Evolutionary conservation across 208 protist species (phyloP).

Genomic region (Trypanosoma rangeli): DNA sequence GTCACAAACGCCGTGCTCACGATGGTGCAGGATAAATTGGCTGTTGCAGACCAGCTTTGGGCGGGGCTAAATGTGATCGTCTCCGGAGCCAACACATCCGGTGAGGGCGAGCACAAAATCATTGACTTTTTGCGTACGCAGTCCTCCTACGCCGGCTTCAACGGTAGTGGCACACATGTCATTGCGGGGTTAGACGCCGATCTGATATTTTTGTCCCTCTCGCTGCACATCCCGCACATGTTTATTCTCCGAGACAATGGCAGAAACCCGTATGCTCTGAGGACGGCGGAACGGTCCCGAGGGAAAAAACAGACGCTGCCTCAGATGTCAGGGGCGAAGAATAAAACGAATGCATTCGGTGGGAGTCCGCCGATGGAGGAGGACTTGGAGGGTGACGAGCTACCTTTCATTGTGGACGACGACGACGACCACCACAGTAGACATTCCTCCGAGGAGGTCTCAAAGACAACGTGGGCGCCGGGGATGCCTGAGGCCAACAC

Average conservation of each 20-base stretch:
- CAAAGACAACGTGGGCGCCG: conserved; percentile 10
- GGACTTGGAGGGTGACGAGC: background rate
- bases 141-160: conserved; percentile 67
- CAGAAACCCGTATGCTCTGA: conserved; percentile 8
- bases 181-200: conserved; percentile 99
- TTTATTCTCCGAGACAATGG: conserved; percentile 87
- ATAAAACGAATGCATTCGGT: background rate
- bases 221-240: conserved; percentile 94
- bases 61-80: conserved; percentile 86
- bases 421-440: background rate
- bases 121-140: conserved; percentile 89
- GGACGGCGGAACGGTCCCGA: background rate
- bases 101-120: conserved; percentile 97
- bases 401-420: background rate
- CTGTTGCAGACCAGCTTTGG: conserved; percentile 69
- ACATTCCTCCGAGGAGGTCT: conserved; percentile 10
- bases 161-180: conserved; percentile 92
- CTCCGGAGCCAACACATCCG: conserved; percentile 93
- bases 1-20: conserved; percentile 65
- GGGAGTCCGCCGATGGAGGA: background rate
- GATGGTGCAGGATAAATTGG: conserved; percentile 85
- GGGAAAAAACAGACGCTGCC: conserved; percentile 1
- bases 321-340: background rate
- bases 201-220: conserved; percentile 97
- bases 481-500: background rate